Evolutionary conservation across 2,329 filamentous ascomycete species (phyloP).

Genomic region (Pseudopithomyces chartarum): DNA sequence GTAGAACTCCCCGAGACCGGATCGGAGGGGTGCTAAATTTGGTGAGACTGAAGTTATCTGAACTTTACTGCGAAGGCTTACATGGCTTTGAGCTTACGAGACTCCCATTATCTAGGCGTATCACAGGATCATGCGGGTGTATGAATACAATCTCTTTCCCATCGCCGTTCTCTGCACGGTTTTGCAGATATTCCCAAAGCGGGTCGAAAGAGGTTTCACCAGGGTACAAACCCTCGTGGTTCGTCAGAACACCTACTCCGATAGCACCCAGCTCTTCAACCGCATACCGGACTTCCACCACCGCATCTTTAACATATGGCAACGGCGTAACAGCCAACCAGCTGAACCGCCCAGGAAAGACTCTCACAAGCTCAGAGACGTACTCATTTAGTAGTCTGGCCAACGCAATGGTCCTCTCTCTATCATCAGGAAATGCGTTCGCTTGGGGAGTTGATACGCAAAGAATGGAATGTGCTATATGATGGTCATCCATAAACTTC

Average conservation of each 20-base stretch:
- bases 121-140: conserved; percentile 42
- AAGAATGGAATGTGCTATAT: conserved; percentile 36
- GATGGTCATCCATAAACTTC: conserved; percentile 35
- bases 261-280: conserved; percentile 34
- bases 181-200: conserved; percentile 36
- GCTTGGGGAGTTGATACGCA: conserved; percentile 43
- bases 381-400: conserved; percentile 44
- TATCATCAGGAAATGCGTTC: conserved; percentile 34
- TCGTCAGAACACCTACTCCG: conserved; percentile 40
- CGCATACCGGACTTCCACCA: conserved; percentile 36
- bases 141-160: conserved; percentile 39
- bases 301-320: conserved; percentile 36
- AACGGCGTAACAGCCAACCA: conserved; percentile 35
- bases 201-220: conserved; percentile 31
- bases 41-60: not conserved
- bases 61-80: conserved; percentile 19
- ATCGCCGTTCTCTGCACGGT: conserved; percentile 14
- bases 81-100: conserved; percentile 37
- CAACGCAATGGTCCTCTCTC: conserved; percentile 35
- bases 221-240: conserved; percentile 41
- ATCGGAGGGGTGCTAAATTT: conserved; percentile 34
- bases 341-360: conserved; percentile 34
- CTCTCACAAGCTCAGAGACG: conserved; percentile 25
- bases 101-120: conserved; percentile 31
- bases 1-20: conserved; percentile 44